phyloP scores from a whole-genome alignment of 148 eudicot genomes.

The Cornus suecica region DNA sequence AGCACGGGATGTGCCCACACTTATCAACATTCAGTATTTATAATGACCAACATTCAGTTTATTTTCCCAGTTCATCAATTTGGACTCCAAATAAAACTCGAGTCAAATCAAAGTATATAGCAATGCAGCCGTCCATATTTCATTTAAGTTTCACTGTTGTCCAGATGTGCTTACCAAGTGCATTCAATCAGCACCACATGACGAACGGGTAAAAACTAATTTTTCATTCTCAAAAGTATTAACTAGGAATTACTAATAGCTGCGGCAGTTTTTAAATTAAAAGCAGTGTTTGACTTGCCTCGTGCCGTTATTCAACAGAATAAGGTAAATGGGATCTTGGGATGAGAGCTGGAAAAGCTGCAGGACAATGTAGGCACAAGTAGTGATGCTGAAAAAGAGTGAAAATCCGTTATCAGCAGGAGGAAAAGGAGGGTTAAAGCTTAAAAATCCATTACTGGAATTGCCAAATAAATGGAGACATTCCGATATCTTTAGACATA shows the following conservation, averaged over 20 bases:
- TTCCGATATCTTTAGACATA: background rate
- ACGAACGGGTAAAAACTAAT: background rate
- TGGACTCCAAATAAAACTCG: background rate
- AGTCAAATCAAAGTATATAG: background rate
- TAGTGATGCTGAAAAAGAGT: conserved; percentile 50
- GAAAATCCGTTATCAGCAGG: background rate
- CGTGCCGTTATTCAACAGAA: conserved; percentile 52
- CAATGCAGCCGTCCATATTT: background rate
- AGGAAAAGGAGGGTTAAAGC: background rate
- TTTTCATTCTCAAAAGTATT: background rate
- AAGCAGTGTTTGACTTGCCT: conserved; percentile 46
- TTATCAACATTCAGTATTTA: background rate
- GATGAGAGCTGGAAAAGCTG: conserved; percentile 57
- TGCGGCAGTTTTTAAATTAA: background rate
- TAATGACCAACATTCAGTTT: background rate
- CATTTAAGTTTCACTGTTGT: background rate
- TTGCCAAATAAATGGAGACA: background rate
- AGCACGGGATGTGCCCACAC: background rate
- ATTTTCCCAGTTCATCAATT: background rate
- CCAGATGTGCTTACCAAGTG: background rate
- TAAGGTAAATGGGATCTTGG: conserved; percentile 46
- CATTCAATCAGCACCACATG: background rate
- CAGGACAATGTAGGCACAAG: conserved; percentile 58
- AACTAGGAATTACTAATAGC: background rate
- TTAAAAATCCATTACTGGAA: background rate